Conservation (phyloP, 768 basidiomycete genomes). For the Suillus clintonianus region DNA sequence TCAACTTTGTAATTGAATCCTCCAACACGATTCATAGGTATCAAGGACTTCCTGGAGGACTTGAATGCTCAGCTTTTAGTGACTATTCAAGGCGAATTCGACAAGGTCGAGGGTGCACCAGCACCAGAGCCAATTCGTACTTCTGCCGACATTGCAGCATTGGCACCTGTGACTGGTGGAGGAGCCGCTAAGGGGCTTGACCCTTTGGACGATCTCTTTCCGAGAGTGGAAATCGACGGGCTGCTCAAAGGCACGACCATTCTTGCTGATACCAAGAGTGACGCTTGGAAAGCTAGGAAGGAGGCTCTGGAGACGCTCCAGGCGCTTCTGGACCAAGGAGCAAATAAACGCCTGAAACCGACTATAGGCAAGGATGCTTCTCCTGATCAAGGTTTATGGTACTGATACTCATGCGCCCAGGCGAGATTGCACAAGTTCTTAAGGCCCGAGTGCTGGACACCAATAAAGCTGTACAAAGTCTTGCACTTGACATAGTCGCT, state of each 20-base stretch:
- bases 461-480: constrained; percentile 90
- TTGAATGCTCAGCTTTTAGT: constrained; percentile 90
- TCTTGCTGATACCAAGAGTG: constrained; percentile 82
- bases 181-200: constrained; percentile 51
- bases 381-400: background rate
- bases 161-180: constrained; percentile 44
- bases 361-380: constrained; percentile 64
- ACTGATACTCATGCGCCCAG: constrained; percentile 37
- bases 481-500: constrained; percentile 88
- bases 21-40: constrained; percentile 50
- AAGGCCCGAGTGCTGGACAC: constrained; percentile 89
- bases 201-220: constrained; percentile 91
- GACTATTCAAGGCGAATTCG: constrained; percentile 91
- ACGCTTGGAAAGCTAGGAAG: constrained; percentile 96
- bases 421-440: constrained; percentile 87
- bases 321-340: constrained; percentile 82
- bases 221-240: constrained; percentile 89
- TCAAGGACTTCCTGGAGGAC: constrained; percentile 92
- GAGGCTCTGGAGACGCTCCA: constrained; percentile 88
- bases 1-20: background rate
- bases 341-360: constrained; percentile 90
- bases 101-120: constrained; percentile 79
- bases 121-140: constrained; percentile 78
- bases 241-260: constrained; percentile 83
- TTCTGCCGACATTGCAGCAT: constrained; percentile 70